Evolutionary conservation across 2,329 filamentous ascomycete species (phyloP).

Genomic region (Myriosclerotinia curreyana): DNA sequence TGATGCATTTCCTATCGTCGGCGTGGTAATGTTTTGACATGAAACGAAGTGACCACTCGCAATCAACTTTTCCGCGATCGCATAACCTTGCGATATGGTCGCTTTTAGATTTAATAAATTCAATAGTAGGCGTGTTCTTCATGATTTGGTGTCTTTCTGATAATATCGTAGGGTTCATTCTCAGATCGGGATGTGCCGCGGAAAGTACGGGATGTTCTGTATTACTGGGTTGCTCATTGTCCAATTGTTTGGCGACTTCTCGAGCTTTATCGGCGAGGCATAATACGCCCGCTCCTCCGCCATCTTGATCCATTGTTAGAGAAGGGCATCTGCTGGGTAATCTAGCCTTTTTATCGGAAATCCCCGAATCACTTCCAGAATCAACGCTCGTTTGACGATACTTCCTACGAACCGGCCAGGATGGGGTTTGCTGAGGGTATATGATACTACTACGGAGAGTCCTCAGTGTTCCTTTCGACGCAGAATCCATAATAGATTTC

Average conservation of each 20-base stretch:
- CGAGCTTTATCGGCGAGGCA: background rate
- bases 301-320: background rate
- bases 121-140: background rate
- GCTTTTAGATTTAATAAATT: background rate
- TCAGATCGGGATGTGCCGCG: background rate
- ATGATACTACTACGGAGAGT: background rate
- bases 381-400: constrained; percentile 2
- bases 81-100: background rate
- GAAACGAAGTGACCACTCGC: constrained; percentile 10
- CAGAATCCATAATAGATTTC: background rate
- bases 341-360: background rate
- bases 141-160: background rate
- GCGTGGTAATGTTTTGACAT: constrained; percentile 8
- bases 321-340: background rate
- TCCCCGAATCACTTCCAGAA: background rate
- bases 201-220: constrained; percentile 1
- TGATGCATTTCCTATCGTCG: constrained; percentile 3
- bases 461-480: background rate
- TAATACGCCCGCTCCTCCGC: background rate
- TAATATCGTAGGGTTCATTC: background rate
- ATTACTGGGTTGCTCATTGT: background rate
- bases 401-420: background rate
- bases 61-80: background rate
- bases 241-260: background rate
- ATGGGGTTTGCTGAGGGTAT: background rate